Evolutionary conservation across 139 green algal genomes (phyloP).

Genomic region (Chlamydomonas sp.): DNA sequence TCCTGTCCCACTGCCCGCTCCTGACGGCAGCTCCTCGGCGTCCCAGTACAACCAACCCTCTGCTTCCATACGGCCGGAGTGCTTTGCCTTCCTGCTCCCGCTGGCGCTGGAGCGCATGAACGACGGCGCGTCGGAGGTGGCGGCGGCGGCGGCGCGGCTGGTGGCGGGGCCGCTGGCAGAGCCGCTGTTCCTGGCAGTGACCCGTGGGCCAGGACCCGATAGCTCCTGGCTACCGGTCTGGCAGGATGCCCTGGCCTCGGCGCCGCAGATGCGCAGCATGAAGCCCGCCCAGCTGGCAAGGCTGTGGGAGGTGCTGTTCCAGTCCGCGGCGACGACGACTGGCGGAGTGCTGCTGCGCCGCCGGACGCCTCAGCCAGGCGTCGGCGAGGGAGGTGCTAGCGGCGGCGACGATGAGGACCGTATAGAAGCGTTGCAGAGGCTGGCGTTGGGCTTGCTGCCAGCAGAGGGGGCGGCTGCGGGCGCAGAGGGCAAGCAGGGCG

Average conservation of each 20-base stretch:
- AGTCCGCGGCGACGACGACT: neutral
- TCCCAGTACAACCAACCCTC: neutral
- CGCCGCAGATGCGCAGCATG: constrained; percentile 26
- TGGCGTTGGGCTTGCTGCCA: constrained; percentile 19
- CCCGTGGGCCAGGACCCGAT: neutral
- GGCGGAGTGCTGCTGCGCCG: constrained; percentile 23
- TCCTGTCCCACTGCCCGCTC: neutral
- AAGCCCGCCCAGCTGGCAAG: constrained; percentile 54
- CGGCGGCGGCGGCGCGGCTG: constrained; percentile 22
- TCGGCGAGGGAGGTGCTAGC: neutral
- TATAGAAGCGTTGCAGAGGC: constrained; percentile 20
- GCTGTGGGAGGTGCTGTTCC: constrained; percentile 60
- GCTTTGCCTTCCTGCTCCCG: constrained; percentile 5
- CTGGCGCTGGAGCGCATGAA: neutral
- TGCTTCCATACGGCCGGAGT: neutral
- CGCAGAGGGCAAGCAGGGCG: neutral
- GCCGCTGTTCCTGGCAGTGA: neutral
- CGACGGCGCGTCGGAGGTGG: constrained; percentile 1
- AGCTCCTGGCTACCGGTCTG: constrained; percentile 8
- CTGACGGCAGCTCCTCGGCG: neutral
- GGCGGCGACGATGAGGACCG: neutral
- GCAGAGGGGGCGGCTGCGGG: neutral
- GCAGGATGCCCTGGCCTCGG: constrained; percentile 32
- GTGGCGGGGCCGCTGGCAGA: constrained; percentile 13
- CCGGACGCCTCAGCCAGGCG: neutral